Conservation (phyloP, 306 rosid genomes). For the Acmispon strigosus region DNA sequence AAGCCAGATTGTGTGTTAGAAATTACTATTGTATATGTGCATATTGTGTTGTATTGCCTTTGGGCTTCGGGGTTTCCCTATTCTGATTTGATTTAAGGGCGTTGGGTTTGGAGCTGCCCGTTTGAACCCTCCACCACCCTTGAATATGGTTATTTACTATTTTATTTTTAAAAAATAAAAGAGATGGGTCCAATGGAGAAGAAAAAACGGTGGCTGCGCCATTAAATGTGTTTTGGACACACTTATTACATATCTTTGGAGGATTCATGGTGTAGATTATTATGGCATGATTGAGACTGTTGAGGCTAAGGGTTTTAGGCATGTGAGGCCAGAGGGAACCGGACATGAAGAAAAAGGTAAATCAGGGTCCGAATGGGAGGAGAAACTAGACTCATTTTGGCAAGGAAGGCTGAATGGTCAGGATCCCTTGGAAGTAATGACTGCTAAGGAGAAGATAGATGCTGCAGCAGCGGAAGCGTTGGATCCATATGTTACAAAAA, state of each 20-base stretch:
- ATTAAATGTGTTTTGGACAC: slow-evolving; percentile 92
- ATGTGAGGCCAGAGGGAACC: slow-evolving; percentile 70
- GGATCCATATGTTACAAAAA: slow-evolving; percentile 88
- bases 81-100: too few relatives aligned
- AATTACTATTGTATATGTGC: too few relatives aligned
- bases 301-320: slow-evolving; percentile 87
- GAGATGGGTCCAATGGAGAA: too few relatives aligned
- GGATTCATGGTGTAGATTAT: slow-evolving; percentile 89
- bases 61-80: too few relatives aligned
- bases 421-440: slow-evolving; percentile 92
- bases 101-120: too few relatives aligned
- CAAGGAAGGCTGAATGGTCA: slow-evolving; percentile 78
- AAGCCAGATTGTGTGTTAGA: too few relatives aligned
- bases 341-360: slow-evolving; percentile 38
- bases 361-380: slow-evolving; percentile 83
- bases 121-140: too few relatives aligned
- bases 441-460: slow-evolving; percentile 95
- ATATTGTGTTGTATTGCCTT: too few relatives aligned
- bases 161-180: too few relatives aligned
- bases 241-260: slow-evolving; percentile 90
- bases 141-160: too few relatives aligned
- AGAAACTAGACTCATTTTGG: slow-evolving; percentile 81
- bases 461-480: slow-evolving; percentile 77
- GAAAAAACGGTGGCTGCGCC: too few relatives aligned
- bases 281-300: slow-evolving; percentile 86